Percentiles rank a stretch among this genome's conserved stretches.
Evolutionary conservation across 345 rosid genomes (phyloP).

Genomic region (Citrus unshiu): DNA sequence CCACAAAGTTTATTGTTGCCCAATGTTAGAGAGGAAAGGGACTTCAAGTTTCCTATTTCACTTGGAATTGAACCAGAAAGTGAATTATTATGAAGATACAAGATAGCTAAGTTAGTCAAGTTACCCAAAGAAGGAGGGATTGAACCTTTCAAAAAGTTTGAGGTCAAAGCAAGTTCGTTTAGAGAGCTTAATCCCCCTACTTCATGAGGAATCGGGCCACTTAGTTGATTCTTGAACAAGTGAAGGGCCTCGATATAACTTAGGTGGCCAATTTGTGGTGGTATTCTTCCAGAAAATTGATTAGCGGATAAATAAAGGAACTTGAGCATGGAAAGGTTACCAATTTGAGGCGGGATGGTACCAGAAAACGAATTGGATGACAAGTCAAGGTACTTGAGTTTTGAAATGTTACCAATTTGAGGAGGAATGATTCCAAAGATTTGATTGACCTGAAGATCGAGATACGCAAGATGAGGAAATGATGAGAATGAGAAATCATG

Average conservation of each 20-base stretch:
- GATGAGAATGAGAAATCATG: too few species aligned
- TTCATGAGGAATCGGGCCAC: too few species aligned
- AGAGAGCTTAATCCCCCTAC: background rate
- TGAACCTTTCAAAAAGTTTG: constrained; percentile 11
- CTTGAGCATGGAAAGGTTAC: too few species aligned
- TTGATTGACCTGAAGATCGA: background rate
- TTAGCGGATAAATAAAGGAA: background rate
- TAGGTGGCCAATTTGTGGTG: background rate
- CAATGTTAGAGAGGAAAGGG: accelerated
- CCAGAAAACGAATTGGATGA: too few species aligned
- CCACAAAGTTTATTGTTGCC: accelerated
- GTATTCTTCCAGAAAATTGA: constrained; percentile 9
- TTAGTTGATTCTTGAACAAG: constrained; percentile 5
- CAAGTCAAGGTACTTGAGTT: too few species aligned
- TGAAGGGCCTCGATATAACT: constrained; percentile 1
- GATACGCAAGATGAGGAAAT: too few species aligned
- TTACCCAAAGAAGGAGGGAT: too few species aligned
- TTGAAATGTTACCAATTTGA: too few species aligned
- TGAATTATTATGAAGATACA: too few species aligned
- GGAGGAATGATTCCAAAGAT: background rate
- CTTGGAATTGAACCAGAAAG: too few species aligned
- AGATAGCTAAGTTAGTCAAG: too few species aligned
- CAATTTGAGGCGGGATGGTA: background rate
- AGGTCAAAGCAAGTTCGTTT: background rate
- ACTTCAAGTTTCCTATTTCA: too few species aligned